phyloP scores from a whole-genome alignment of 2,329 filamentous ascomycete genomes.

The Emmonsia crescens region DNA sequence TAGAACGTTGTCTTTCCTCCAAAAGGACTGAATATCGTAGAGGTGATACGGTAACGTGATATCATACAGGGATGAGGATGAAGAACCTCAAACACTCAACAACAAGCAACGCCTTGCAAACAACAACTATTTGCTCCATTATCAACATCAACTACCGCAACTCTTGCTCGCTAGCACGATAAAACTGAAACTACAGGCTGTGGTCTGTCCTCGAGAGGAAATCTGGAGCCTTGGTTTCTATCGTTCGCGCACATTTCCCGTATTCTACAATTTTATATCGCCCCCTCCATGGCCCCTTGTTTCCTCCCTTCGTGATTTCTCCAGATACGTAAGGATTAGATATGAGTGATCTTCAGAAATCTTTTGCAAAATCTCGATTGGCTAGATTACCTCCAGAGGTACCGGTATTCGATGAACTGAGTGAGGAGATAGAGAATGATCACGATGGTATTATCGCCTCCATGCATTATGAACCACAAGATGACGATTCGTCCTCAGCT shows the following conservation, averaged over 20 bases:
- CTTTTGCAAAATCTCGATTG: conserved; percentile 67
- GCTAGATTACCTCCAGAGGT: conserved; percentile 49
- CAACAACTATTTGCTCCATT: background rate
- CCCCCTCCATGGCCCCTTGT: background rate
- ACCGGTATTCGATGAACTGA: conserved; percentile 33
- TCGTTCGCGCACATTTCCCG: background rate
- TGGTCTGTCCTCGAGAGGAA: background rate
- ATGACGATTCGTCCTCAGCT: conserved; percentile 59
- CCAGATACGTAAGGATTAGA: background rate
- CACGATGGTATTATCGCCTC: conserved; percentile 15
- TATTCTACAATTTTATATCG: background rate
- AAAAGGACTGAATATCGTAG: background rate
- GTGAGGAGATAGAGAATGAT: conserved; percentile 24
- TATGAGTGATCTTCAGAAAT: conserved; percentile 74
- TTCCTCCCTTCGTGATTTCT: background rate
- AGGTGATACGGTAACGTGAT: background rate
- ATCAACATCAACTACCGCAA: background rate
- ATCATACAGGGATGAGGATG: background rate
- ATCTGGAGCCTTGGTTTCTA: background rate
- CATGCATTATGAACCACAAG: conserved; percentile 21
- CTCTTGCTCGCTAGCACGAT: background rate
- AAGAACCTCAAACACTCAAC: background rate
- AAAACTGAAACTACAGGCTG: background rate
- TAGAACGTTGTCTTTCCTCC: background rate
- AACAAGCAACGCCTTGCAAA: background rate